A percentile compares a stretch with the other conserved stretches of the same genome.
Conservation (phyloP, 2,329 filamentous ascomycete genomes). For the Trichoderma citrinoviride region DNA sequence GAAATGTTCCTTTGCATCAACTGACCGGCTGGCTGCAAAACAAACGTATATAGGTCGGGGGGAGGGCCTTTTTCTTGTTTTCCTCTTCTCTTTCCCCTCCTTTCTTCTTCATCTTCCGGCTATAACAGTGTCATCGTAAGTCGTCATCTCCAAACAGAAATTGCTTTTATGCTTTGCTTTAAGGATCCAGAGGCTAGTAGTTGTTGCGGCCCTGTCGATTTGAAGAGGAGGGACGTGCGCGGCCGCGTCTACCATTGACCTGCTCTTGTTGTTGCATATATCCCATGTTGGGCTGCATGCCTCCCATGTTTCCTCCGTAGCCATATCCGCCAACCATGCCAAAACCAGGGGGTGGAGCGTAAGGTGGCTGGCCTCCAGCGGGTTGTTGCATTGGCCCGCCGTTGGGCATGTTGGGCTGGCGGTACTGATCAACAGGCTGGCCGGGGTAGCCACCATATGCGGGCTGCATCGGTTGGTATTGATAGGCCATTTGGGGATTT, state of each 20-base stretch:
- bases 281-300: conserved; percentile 44
- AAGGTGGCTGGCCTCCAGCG: conserved; percentile 43
- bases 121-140: not conserved
- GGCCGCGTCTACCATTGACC: conserved; percentile 55
- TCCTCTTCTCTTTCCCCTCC: not conserved
- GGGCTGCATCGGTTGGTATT: conserved; percentile 55
- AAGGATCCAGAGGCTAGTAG: conserved; percentile 28
- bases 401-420: conserved; percentile 50
- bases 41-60: conserved; percentile 1
- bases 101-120: not conserved
- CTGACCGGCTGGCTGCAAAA: conserved; percentile 11
- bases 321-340: conserved; percentile 46
- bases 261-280: conserved; percentile 55
- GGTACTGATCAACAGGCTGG: conserved; percentile 55
- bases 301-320: conserved; percentile 49
- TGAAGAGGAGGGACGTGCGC: conserved; percentile 45
- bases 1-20: conserved; percentile 8
- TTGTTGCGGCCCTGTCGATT: conserved; percentile 22
- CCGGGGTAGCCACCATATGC: conserved; percentile 54
- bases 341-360: conserved; percentile 49
- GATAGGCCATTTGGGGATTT: conserved; percentile 54
- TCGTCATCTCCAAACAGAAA: conserved; percentile 11
- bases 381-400: conserved; percentile 51
- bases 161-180: conserved; percentile 36
- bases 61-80: not conserved